phyloP scores from a whole-genome alignment of 2,329 filamentous ascomycete species.

The Torrubiella hemipterigena region DNA sequence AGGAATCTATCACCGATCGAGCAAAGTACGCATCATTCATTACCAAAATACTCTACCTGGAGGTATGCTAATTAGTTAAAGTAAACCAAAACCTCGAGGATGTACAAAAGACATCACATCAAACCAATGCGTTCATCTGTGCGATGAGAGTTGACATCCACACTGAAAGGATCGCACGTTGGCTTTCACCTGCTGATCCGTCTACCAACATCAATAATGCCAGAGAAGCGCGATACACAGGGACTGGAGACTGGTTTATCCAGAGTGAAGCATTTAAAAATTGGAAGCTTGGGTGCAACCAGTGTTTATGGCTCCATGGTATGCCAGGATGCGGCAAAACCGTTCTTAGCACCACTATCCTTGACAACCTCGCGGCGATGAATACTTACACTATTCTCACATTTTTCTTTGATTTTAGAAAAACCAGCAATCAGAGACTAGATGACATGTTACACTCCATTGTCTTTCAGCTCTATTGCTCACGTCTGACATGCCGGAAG shows the following conservation, averaged over 20 bases:
- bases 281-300: slow-evolving; percentile 1
- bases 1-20: not conserved
- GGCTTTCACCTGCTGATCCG: not conserved
- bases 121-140: not conserved
- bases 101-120: not conserved
- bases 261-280: not conserved
- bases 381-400: slow-evolving; percentile 1
- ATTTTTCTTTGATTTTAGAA: slow-evolving; percentile 1
- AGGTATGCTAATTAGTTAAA: not conserved
- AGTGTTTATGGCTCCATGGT: slow-evolving; percentile 3
- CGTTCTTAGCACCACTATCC: slow-evolving; percentile 3
- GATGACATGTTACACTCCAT: slow-evolving; percentile 1
- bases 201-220: slow-evolving; percentile 2
- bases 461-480: slow-evolving; percentile 2
- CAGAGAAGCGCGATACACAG: not conserved
- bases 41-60: no score
- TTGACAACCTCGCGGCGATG: slow-evolving; percentile 1
- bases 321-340: slow-evolving; percentile 3
- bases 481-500: not conserved
- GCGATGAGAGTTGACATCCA: not conserved
- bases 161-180: not conserved
- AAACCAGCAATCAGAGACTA: not conserved
- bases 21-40: not conserved
- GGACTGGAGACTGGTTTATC: slow-evolving; percentile 2
- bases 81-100: not conserved